phyloP scores from a whole-genome alignment of 306 rosid genomes.

The Quillaja saponaria region DNA sequence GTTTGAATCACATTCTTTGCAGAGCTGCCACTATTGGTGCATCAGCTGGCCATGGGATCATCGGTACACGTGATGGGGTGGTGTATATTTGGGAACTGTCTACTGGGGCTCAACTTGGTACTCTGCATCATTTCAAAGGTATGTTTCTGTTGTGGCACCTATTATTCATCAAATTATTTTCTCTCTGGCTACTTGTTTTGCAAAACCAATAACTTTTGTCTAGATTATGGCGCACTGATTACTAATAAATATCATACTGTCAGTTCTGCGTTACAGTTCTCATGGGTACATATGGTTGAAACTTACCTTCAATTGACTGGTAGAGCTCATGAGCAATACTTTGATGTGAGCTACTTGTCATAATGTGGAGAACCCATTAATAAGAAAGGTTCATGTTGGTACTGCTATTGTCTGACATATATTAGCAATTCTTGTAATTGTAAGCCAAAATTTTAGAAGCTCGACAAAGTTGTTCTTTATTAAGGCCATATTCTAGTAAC shows the following conservation, averaged over 20 bases:
- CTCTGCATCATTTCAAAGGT: constrained; percentile 72
- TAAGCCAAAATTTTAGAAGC: too few species aligned
- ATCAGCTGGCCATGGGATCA: constrained; percentile 66
- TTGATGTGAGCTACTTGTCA: too few species aligned
- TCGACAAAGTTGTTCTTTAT: too few species aligned
- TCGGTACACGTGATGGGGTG: constrained; percentile 59
- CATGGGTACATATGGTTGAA: constrained; percentile 3
- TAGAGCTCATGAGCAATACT: constrained; percentile 23
- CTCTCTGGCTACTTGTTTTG: too few species aligned
- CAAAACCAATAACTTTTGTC: too few species aligned
- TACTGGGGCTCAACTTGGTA: constrained; percentile 62
- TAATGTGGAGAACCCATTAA: too few species aligned
- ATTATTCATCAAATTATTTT: not conserved
- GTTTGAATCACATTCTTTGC: constrained; percentile 27
- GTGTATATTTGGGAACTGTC: constrained; percentile 73
- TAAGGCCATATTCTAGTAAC: too few species aligned
- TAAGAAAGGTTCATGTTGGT: too few species aligned
- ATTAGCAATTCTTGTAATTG: too few species aligned
- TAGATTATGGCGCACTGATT: not conserved
- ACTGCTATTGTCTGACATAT: too few species aligned
- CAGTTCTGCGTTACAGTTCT: constrained; percentile 5
- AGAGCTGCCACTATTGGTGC: constrained; percentile 66
- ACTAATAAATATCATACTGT: not conserved
- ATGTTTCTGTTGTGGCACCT: constrained; percentile 29
- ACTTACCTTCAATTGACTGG: constrained; percentile 9